Evolutionary conservation across 352 stramenopile genomes (phyloP), one percentile per base, ranked within the genome.

Genomic region (Globisporangium middletonii): DNA sequence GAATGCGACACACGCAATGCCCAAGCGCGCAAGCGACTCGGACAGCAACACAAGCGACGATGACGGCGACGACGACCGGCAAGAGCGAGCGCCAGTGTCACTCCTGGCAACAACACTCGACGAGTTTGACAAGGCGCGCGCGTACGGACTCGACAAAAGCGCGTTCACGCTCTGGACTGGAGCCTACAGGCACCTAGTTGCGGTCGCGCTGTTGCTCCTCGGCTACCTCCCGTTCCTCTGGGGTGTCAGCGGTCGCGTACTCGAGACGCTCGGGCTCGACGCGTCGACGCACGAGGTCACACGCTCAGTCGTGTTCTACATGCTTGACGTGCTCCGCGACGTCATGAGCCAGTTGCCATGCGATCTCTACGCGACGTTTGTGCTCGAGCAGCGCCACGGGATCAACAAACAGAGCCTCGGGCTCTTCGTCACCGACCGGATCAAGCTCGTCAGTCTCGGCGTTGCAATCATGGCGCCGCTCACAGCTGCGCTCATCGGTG

Each of bases 331-430:
- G 27, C 23, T 88, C n/a, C 68, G 76, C 23, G 79, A 92, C 43
- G 83, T 72, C 27, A 5, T 90, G 11, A 48, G 85, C 13, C 62
- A 62, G 1, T 63, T 95, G 18, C 87, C 86, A 26, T 89, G 93
- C 55, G 68, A 62, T 18, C 68, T 93, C n/a, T 98, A 97, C 76
- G 96, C 83, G 55, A 98, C 92, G 9, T 99, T 99, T 72, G 81
- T 97, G 47, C 86, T 99, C 54, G 96, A 99, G 69, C 83, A 81
- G 46, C 88, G 94, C 37, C 96, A 99, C 65, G 96, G 96, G 23
- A 99, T 99, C 64, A 99, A 99, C 74, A 99, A 98, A 68, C 88
- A 96, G 62, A 98, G 96, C n/a, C 63, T 96, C 1, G 69, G 71
- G 16, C 74, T 99, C 16, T 99, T 98, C 65, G 73, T 98, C 47